These are phyloP conservation scores for Orychophragmus violaceus DNA, from an alignment of 345 rosid genomes.

Conservation along the genomic window DNA sequence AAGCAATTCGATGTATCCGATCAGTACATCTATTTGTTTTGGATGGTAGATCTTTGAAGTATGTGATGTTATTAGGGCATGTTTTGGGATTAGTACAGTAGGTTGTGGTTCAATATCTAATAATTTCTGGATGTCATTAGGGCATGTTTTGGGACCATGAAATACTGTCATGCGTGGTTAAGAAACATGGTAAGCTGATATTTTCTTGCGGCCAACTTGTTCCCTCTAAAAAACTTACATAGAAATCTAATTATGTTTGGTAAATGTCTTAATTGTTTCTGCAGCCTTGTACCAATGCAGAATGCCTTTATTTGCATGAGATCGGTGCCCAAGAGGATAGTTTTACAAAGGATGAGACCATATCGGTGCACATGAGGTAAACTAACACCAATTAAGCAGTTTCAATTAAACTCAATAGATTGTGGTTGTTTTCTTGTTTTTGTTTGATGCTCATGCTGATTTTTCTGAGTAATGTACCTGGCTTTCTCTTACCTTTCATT, in stretches of 20 bases:
- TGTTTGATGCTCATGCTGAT: not conserved
- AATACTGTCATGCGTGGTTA: slow-evolving; percentile 99
- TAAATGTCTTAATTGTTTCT: slow-evolving; percentile 21
- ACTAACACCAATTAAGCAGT: not conserved
- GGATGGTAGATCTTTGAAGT: slow-evolving; percentile 76
- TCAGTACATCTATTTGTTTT: slow-evolving; percentile 86
- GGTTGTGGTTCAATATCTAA: slow-evolving; percentile 6
- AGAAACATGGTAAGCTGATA: slow-evolving; percentile 65
- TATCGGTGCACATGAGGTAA: slow-evolving; percentile 83
- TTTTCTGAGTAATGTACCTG: not conserved
- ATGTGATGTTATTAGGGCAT: slow-evolving; percentile 26
- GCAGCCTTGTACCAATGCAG: slow-evolving; percentile 95
- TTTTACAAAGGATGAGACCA: slow-evolving; percentile 85
- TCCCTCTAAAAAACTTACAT: not conserved
- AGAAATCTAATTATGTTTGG: not conserved
- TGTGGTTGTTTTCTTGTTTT: not conserved
- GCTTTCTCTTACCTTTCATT: not conserved
- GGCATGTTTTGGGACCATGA: slow-evolving; percentile 98
- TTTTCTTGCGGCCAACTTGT: not conserved
- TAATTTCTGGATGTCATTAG: slow-evolving; percentile 35
- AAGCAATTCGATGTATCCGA: slow-evolving; percentile 91
- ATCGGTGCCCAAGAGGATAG: slow-evolving; percentile 90
- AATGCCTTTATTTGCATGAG: slow-evolving; percentile 95
- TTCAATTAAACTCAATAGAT: not conserved
- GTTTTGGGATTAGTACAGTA: not conserved